Evolutionary conservation across 2,329 filamentous ascomycete species (phyloP).

Genomic region (Colletotrichum viniferum): DNA sequence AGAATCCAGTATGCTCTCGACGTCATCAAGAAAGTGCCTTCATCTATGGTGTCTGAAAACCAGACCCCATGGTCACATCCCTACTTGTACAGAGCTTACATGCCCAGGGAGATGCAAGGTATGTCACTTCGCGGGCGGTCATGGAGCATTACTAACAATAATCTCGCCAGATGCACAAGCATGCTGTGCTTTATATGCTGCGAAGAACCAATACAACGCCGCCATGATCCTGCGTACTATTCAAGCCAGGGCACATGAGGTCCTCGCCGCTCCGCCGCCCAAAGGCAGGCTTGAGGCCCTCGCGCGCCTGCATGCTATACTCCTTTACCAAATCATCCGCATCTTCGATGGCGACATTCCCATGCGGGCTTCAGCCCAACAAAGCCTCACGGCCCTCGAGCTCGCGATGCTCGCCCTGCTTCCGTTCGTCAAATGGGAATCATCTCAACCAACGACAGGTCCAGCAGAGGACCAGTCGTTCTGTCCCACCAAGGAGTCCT

Average conservation of each 20-base stretch:
- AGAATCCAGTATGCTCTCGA: slow-evolving; percentile 51
- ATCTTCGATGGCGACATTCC: slow-evolving; percentile 48
- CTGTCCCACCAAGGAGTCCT: slow-evolving; percentile 46
- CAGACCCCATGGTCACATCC: slow-evolving; percentile 59
- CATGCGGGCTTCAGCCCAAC: slow-evolving; percentile 33
- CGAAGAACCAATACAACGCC: slow-evolving; percentile 52
- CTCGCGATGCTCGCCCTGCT: slow-evolving; percentile 36
- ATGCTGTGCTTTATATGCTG: slow-evolving; percentile 56
- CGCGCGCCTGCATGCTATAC: slow-evolving; percentile 44
- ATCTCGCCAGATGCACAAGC: slow-evolving; percentile 50
- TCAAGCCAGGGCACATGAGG: slow-evolving; percentile 45
- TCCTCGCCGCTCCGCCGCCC: slow-evolving; percentile 40
- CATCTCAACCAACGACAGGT: slow-evolving; percentile 12
- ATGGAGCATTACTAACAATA: not conserved
- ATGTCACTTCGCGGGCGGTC: not conserved
- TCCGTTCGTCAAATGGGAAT: slow-evolving; percentile 34
- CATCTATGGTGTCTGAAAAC: slow-evolving; percentile 52
- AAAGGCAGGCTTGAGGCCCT: slow-evolving; percentile 33
- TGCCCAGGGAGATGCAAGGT: slow-evolving; percentile 58
- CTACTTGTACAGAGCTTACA: slow-evolving; percentile 51
- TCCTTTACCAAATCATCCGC: slow-evolving; percentile 50
- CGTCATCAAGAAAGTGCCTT: slow-evolving; percentile 53
- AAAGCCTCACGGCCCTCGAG: slow-evolving; percentile 34
- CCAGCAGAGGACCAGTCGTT: slow-evolving; percentile 38
- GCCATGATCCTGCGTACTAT: slow-evolving; percentile 54